A percentile compares a stretch with the other conserved stretches of the same genome.
These are phyloP conservation scores for Trametes hirsuta DNA, from an alignment of 1,284 basidiomycete genomes.

Conservation along the genomic window DNA sequence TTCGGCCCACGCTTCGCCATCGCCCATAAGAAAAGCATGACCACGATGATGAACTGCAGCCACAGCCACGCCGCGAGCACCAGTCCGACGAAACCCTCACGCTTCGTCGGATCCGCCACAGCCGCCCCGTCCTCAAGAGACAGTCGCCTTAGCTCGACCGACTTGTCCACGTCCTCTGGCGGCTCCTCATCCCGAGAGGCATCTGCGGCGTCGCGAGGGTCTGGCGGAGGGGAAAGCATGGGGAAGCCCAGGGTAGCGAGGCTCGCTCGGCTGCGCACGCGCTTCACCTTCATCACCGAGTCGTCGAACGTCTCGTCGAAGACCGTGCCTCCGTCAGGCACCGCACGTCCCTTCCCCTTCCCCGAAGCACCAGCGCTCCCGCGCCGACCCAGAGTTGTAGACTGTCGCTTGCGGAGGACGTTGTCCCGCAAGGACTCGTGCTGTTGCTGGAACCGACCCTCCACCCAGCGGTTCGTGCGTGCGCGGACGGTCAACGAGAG, in stretches of 20 bases:
- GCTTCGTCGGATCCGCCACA: constrained; percentile 28
- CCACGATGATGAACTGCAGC: constrained; percentile 74
- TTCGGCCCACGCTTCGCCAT: constrained; percentile 78
- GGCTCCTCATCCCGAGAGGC: constrained; percentile 5
- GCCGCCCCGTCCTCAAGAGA: constrained; percentile 10
- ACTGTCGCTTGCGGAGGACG: constrained; percentile 11
- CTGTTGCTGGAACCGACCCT: constrained; percentile 44
- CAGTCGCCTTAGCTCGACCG: constrained; percentile 13
- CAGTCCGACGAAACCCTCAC: constrained; percentile 48
- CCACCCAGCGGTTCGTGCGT: constrained; percentile 57
- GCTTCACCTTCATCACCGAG: constrained; percentile 29
- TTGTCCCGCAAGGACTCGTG: constrained; percentile 3
- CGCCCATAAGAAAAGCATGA: constrained; percentile 74
- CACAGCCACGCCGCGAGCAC: constrained; percentile 78
- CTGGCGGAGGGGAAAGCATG: not conserved
- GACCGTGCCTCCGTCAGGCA: constrained; percentile 16
- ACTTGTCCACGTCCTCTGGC: constrained; percentile 16
- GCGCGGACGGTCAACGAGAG: constrained; percentile 58
- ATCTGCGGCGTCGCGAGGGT: not conserved
- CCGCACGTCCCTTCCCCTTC: constrained; percentile 6
- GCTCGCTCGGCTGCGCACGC: constrained; percentile 20
- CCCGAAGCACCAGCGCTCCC: not conserved
- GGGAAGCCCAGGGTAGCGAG: constrained; percentile 11
- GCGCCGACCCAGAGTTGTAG: not conserved
- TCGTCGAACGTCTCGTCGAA: constrained; percentile 34